Evolutionary conservation across 805 yeast genomes (phyloP), one percentile per base, ranked within the genome.

Genomic region (Candida qinlingensis): DNA sequence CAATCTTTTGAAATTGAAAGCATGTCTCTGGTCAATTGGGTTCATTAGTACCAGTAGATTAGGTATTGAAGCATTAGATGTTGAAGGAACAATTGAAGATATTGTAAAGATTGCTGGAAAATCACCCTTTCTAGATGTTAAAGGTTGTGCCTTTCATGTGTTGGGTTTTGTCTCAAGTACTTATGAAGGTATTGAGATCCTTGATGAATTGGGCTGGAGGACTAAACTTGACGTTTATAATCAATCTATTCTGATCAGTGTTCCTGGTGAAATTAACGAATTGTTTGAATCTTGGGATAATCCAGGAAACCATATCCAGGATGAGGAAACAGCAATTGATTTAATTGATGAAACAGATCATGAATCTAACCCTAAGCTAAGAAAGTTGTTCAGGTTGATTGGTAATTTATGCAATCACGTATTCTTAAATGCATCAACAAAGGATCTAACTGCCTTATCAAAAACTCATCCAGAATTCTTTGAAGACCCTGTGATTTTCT

Each of bases 1-100:
- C 6, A 65, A 67, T 19, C 50, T 71, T 19, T 34, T 69, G 7
- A 75, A 74, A 52, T 64, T 92, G 28, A 88, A 87, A 60, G 87
- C 91, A 9, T 79, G 85, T 34, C 58, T 92, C 35, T 92, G 97
- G 97, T 83, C 95, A 2, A 72, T 88, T 34, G 97, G 97, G 0
- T 82, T 83, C 57, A 80, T 91, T 31, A 91, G 91, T 2, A 78
- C 90, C 1, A 78, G 89, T 1, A 76, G 76, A 8, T 68, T 75
- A 45, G 97, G 97, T 0, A 80, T 85, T 13, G 69, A 74, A 13
- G 67, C 83, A 39, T 57, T 82, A 36, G 87, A 81, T 50, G 74
- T 74, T 34, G 71, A 67, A 52, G 76, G 77, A 2, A 66, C 80
- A 48, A 72, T 80, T 37, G 72, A 73, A 52, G 77, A 79, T 42